phyloP scores from a whole-genome alignment of 257 asterid genomes.

The Phtheirospermum japonicum region DNA sequence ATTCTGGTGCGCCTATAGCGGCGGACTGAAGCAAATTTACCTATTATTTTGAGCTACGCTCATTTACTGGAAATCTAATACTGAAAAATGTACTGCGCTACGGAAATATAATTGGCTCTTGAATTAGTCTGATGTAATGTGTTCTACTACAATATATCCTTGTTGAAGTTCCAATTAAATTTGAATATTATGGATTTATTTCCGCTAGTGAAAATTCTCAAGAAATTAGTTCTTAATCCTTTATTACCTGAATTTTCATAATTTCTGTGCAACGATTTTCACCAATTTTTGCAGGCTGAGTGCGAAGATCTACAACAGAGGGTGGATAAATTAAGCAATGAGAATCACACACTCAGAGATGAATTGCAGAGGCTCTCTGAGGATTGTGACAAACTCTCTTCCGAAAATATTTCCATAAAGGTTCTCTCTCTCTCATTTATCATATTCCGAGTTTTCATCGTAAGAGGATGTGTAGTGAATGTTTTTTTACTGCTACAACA shows the following conservation, averaged over 20 bases:
- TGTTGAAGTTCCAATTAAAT: background rate
- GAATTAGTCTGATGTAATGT: too few species aligned
- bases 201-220: background rate
- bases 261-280: background rate
- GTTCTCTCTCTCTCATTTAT: slow-evolving; percentile 22
- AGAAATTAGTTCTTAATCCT: slow-evolving; percentile 1
- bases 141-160: too few species aligned
- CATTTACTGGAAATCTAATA: too few species aligned
- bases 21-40: too few species aligned
- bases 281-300: slow-evolving; percentile 49
- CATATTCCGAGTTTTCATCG: background rate
- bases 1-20: too few species aligned
- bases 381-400: slow-evolving; percentile 64
- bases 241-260: background rate
- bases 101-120: too few species aligned
- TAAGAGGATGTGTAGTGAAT: background rate
- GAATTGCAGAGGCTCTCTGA: slow-evolving; percentile 61
- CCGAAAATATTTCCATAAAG: slow-evolving; percentile 61
- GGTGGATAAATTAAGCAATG: slow-evolving; percentile 54
- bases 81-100: too few species aligned
- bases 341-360: slow-evolving; percentile 52
- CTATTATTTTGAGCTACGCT: too few species aligned
- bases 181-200: background rate
- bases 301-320: slow-evolving; percentile 66
- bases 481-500: slow-evolving; percentile 27